Evolutionary conservation across 495 filamentous ascomycete genomes (phyloP).

Genomic region (Astrothelium macrocarpum): DNA sequence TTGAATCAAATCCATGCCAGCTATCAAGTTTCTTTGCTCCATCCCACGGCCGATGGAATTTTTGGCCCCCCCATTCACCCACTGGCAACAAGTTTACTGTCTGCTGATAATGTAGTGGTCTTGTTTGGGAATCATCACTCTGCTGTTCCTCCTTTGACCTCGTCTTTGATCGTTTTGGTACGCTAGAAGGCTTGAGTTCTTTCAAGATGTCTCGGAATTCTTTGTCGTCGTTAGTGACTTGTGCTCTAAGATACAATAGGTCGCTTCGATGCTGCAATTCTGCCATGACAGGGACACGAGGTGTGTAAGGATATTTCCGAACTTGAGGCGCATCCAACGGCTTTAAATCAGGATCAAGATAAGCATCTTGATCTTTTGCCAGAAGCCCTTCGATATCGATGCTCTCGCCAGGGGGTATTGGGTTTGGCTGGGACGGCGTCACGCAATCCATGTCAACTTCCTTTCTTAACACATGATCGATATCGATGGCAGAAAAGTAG

Average conservation of each 20-base stretch:
- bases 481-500: slow-evolving; percentile 91
- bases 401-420: slow-evolving; percentile 77
- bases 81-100: not conserved
- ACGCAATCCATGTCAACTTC: slow-evolving; percentile 97
- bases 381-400: slow-evolving; percentile 70
- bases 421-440: slow-evolving; percentile 71
- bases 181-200: slow-evolving; percentile 5
- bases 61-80: not conserved
- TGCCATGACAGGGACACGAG: slow-evolving; percentile 72
- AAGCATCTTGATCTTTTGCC: slow-evolving; percentile 51
- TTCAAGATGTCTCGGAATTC: slow-evolving; percentile 10
- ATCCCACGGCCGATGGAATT: not conserved
- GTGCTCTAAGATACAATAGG: slow-evolving; percentile 64
- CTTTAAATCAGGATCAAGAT: slow-evolving; percentile 52
- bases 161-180: not conserved
- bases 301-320: slow-evolving; percentile 53
- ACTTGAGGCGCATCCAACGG: slow-evolving; percentile 44
- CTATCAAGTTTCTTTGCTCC: not conserved
- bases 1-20: not conserved
- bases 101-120: slow-evolving; percentile 7
- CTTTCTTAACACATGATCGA: slow-evolving; percentile 87
- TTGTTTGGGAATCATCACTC: not conserved
- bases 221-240: slow-evolving; percentile 58
- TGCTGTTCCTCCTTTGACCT: slow-evolving; percentile 1
- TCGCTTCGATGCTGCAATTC: slow-evolving; percentile 41